Evolutionary conservation across 768 basidiomycete species (phyloP), one percentile per base, ranked within the genome.

Genomic region (Lactarius indigo): DNA sequence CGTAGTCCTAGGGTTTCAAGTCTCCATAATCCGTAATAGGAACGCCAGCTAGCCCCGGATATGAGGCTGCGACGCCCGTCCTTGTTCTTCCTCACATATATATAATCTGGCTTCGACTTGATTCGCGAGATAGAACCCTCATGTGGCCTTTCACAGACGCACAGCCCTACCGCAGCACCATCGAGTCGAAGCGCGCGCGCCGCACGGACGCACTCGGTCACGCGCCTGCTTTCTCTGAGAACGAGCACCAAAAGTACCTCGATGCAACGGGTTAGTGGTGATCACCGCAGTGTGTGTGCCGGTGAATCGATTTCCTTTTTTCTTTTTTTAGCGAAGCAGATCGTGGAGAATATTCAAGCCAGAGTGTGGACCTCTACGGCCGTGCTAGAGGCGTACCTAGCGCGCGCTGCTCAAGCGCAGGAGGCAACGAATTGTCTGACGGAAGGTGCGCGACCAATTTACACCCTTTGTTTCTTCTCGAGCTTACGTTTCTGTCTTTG

Each of bases 371-470:
- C 83, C 3, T 80, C 83, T 3, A 70, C 70, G 50, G 66, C 82
- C 77, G 85, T 76, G 72, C 79, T 74, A 76, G 83, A 73, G 28
- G 81, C 80, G 18, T 76, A 78, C 75, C 76, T 81, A 37, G 75
- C 81, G 9, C 81, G 78, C 26, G 83, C 82, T 2, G 80, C 71
- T 35, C 74, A 83, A 30, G 89, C 89, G 5, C 91, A 94, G 18
- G 74, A 77, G 47, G 78, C 78, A 67, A 89, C 87, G 4, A 94
- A 93, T 72, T 91, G 90, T 71, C 70, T 93, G 50, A 94, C 92
- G 1, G 92, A 94, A 83, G 85, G 92, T 90, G 47, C 35, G 61
- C 39, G 26, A 26, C 13, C 20, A 12, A 33, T 13, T 28, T 23
- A 9, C 44, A 2, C 23, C 10, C 5, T 15, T n/a, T 23, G 37